phyloP scores from a whole-genome alignment of 164 flowering plant species.

The Annona cherimola region DNA sequence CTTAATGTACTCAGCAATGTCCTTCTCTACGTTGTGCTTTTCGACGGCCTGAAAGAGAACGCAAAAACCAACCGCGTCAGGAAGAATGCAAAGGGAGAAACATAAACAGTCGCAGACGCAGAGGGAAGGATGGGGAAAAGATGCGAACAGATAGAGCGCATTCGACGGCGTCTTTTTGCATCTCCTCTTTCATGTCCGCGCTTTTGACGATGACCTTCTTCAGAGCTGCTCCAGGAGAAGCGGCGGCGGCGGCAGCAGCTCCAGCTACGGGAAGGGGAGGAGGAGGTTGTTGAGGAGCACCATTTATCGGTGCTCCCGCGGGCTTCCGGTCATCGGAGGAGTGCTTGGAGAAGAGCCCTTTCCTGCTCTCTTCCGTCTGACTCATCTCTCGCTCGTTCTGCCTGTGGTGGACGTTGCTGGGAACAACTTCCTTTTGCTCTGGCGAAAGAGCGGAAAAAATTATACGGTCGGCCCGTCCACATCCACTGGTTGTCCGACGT shows the following conservation, averaged over 20 bases:
- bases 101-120: neutral
- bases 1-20: constrained; percentile 90
- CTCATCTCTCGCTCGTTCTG: constrained; percentile 2
- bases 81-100: neutral
- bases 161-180: constrained; percentile 89
- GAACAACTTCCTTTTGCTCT: neutral
- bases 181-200: constrained; percentile 88
- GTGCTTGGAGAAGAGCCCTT: neutral
- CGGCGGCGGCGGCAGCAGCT: neutral
- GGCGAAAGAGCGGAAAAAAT: too few relatives aligned
- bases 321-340: constrained; percentile 12
- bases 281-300: neutral
- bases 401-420: neutral
- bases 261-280: too few relatives aligned
- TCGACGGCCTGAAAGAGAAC: constrained; percentile 63
- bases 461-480: too few relatives aligned
- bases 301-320: neutral
- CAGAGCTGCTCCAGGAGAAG: neutral
- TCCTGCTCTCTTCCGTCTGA: constrained; percentile 4
- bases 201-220: constrained; percentile 64
- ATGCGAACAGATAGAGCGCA: constrained; percentile 59
- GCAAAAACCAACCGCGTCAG: neutral
- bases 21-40: constrained; percentile 83
- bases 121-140: constrained; percentile 12
- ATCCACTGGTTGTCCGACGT: too few relatives aligned